A percentile compares a stretch with the other conserved stretches of the same genome.
Conservation (phyloP, 495 filamentous ascomycete genomes). For the Chaetomium tenue region DNA sequence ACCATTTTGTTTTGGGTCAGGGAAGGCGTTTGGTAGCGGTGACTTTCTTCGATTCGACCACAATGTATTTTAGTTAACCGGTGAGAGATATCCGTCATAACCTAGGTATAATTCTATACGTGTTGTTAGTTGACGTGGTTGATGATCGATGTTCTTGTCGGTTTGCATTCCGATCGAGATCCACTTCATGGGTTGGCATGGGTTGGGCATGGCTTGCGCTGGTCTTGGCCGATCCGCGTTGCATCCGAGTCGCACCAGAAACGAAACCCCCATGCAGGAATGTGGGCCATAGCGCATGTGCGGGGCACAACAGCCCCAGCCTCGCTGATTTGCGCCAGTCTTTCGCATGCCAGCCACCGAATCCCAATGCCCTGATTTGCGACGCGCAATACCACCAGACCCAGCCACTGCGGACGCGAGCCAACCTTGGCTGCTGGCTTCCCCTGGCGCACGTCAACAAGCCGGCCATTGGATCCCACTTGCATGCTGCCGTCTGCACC, state of each 20-base stretch:
- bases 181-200: too few species aligned
- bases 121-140: too few species aligned
- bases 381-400: slow-evolving; percentile 12
- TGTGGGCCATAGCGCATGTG: neutral
- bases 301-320: slow-evolving; percentile 13
- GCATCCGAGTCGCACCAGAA: neutral
- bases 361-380: neutral
- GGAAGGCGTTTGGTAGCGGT: neutral
- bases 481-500: slow-evolving; percentile 4
- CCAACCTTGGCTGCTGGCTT: neutral
- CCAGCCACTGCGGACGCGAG: slow-evolving; percentile 21
- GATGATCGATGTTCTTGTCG: too few species aligned
- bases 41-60: too few species aligned
- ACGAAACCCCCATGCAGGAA: neutral
- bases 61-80: too few species aligned
- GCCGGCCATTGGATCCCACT: slow-evolving; percentile 14
- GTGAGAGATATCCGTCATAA: too few species aligned
- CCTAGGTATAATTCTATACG: too few species aligned
- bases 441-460: neutral
- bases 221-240: neutral
- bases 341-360: slow-evolving; percentile 19
- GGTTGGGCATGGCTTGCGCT: too few species aligned
- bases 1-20: neutral
- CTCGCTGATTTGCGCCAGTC: slow-evolving; percentile 15
- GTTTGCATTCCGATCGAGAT: too few species aligned